Percentiles rank a stretch among this genome's conserved stretches.
These are phyloP conservation scores for Xylaria digitata DNA, from an alignment of 2,329 filamentous ascomycete genomes.

Conservation along the genomic window DNA sequence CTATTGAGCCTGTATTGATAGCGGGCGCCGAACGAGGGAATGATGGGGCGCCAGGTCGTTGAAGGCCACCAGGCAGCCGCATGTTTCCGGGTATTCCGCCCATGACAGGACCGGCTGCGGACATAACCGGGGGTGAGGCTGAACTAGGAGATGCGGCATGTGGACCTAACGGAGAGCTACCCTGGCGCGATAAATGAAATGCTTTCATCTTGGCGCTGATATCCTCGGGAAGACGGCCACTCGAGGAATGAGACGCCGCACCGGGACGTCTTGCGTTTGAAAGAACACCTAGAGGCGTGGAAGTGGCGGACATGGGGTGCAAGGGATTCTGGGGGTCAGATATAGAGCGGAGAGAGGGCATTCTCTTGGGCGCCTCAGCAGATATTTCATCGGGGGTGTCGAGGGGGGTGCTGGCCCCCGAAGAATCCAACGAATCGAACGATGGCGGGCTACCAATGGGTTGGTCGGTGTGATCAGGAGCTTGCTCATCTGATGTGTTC, in stretches of 20 bases:
- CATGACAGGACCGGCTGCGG: slow-evolving; percentile 46
- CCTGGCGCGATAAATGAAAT: slow-evolving; percentile 60
- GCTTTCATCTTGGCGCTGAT: slow-evolving; percentile 61
- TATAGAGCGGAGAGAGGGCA: slow-evolving; percentile 69
- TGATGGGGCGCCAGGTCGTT: slow-evolving; percentile 59
- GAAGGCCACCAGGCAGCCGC: slow-evolving; percentile 56
- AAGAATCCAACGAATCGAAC: slow-evolving; percentile 57
- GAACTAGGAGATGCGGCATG: slow-evolving; percentile 49
- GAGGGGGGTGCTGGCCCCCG: slow-evolving; percentile 61
- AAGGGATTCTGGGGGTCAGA: slow-evolving; percentile 66
- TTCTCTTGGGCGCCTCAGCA: slow-evolving; percentile 59
- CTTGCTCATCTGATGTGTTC: slow-evolving; percentile 55
- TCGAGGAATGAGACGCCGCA: slow-evolving; percentile 55
- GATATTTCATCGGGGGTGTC: slow-evolving; percentile 53
- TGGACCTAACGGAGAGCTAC: slow-evolving; percentile 50
- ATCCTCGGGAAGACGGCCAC: slow-evolving; percentile 56
- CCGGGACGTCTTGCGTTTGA: slow-evolving; percentile 70
- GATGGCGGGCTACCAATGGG: slow-evolving; percentile 57
- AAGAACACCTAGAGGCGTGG: slow-evolving; percentile 83
- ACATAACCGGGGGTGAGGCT: slow-evolving; percentile 48
- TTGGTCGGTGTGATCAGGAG: slow-evolving; percentile 47
- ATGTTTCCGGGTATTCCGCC: slow-evolving; percentile 57
- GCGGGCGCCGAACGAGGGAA: slow-evolving; percentile 66
- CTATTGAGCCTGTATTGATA: slow-evolving; percentile 39
- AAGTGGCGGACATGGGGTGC: slow-evolving; percentile 77